These are phyloP conservation scores for Pichia manshurica DNA, from an alignment of 805 yeast genomes.

Conservation along the genomic window DNA sequence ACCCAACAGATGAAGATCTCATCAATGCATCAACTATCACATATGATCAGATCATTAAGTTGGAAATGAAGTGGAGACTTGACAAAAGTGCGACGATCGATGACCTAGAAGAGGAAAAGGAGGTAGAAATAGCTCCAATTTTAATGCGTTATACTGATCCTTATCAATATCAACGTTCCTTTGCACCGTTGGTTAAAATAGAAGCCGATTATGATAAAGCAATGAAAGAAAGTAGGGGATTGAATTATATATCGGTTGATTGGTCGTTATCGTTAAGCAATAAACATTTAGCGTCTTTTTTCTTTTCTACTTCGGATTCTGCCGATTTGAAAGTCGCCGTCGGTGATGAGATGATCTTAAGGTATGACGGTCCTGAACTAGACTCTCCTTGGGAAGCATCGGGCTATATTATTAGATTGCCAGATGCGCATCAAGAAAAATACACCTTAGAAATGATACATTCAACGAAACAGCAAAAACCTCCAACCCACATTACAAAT, in stretches of 20 bases:
- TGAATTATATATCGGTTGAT: conserved; percentile 62
- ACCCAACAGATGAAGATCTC: conserved; percentile 60
- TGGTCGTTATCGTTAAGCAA: conserved; percentile 71
- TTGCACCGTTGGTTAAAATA: conserved; percentile 73
- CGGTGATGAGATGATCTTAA: conserved; percentile 75
- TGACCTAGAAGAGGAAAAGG: conserved; percentile 49
- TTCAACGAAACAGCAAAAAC: conserved; percentile 34
- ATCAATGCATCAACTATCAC: conserved; percentile 52
- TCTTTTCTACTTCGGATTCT: conserved; percentile 61
- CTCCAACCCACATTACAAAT: conserved; percentile 54
- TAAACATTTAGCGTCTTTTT: conserved; percentile 62
- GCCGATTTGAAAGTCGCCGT: conserved; percentile 65
- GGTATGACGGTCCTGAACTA: conserved; percentile 47
- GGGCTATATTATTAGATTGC: conserved; percentile 69
- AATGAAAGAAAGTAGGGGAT: conserved; percentile 69
- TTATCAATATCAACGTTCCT: conserved; percentile 75
- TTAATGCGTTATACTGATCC: conserved; percentile 76
- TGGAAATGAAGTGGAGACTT: conserved; percentile 79
- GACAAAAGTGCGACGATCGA: conserved; percentile 66
- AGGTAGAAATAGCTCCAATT: conserved; percentile 61
- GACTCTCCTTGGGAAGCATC: conserved; percentile 64
- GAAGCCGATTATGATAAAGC: conserved; percentile 78
- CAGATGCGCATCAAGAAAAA: conserved; percentile 58
- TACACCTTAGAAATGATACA: conserved; percentile 61
- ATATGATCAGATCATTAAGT: conserved; percentile 56